Percentiles rank a stretch among this genome's conserved stretches.
These are phyloP conservation scores for Suillus tomentosus DNA, from an alignment of 768 basidiomycete genomes.

Conservation along the genomic window DNA sequence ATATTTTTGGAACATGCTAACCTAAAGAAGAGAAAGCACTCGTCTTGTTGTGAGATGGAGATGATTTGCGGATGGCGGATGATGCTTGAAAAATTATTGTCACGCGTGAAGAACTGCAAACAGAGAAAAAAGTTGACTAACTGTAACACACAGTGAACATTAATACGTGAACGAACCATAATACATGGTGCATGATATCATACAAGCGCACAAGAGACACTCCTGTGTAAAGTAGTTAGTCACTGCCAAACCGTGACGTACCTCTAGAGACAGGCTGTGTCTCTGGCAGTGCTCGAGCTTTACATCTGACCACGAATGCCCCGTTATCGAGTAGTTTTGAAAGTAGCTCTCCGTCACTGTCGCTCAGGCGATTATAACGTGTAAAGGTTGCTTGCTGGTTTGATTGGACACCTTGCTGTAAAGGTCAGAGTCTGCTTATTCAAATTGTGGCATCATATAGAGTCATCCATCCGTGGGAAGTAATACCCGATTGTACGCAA, in stretches of 20 bases:
- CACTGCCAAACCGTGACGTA: neutral
- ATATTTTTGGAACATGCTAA: neutral
- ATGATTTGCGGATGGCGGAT: neutral
- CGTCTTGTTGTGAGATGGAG: neutral
- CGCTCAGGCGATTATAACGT: neutral
- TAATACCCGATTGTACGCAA: too few species aligned
- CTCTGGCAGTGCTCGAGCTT: neutral
- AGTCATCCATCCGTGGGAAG: too few species aligned
- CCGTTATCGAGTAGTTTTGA: too few species aligned
- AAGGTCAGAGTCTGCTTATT: too few species aligned
- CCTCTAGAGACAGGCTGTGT: neutral
- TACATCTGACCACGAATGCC: neutral
- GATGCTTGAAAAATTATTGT: neutral
- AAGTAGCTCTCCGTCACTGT: too few species aligned
- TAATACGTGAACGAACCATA: neutral
- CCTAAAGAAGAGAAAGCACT: neutral
- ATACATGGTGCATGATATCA: neutral
- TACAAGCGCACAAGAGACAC: neutral
- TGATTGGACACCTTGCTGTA: too few species aligned
- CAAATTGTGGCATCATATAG: too few species aligned
- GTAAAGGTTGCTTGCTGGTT: too few species aligned
- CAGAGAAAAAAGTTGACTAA: neutral
- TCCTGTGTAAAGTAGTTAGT: neutral
- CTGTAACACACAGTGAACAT: neutral
- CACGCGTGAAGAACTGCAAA: neutral